phyloP scores from a whole-genome alignment of 1,284 basidiomycete species.

The Neonothopanus nambi region DNA sequence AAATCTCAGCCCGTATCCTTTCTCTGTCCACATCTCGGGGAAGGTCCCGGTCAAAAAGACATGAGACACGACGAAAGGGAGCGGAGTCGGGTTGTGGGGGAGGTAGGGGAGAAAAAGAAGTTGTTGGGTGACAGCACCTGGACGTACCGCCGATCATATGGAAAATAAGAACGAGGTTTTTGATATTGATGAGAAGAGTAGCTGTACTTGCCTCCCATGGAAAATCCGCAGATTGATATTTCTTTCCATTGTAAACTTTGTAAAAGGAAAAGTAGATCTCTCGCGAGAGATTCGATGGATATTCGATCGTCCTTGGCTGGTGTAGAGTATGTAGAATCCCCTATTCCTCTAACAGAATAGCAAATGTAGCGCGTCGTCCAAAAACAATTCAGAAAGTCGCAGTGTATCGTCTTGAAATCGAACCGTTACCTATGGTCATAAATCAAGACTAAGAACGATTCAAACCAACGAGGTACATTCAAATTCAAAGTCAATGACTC shows the following conservation, averaged over 20 bases:
- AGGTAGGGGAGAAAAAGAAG: slow-evolving; percentile 43
- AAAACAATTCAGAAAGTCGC: background rate
- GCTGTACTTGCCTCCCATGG: slow-evolving; percentile 35
- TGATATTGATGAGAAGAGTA: background rate
- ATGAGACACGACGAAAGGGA: slow-evolving; percentile 42
- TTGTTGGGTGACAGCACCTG: slow-evolving; percentile 39
- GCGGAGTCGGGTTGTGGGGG: slow-evolving; percentile 29
- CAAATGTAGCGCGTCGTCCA: background rate
- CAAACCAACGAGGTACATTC: background rate
- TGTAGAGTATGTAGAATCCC: slow-evolving; percentile 36
- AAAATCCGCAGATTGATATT: slow-evolving; percentile 44
- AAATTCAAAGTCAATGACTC: slow-evolving; percentile 1
- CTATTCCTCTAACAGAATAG: slow-evolving; percentile 32
- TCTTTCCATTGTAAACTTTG: slow-evolving; percentile 37
- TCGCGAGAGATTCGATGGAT: slow-evolving; percentile 41
- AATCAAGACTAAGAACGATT: slow-evolving; percentile 8
- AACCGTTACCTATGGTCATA: slow-evolving; percentile 15
- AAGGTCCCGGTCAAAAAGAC: slow-evolving; percentile 38
- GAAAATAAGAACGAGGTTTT: background rate
- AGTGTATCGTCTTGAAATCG: no score
- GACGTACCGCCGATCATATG: background rate
- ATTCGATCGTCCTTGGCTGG: slow-evolving; percentile 32
- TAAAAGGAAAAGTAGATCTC: slow-evolving; percentile 41
- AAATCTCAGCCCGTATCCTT: slow-evolving; percentile 26
- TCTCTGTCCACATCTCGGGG: slow-evolving; percentile 19